Evolutionary conservation across 768 basidiomycete genomes (phyloP), one percentile per base, ranked within the genome.

Genomic region (Imleria badia): DNA sequence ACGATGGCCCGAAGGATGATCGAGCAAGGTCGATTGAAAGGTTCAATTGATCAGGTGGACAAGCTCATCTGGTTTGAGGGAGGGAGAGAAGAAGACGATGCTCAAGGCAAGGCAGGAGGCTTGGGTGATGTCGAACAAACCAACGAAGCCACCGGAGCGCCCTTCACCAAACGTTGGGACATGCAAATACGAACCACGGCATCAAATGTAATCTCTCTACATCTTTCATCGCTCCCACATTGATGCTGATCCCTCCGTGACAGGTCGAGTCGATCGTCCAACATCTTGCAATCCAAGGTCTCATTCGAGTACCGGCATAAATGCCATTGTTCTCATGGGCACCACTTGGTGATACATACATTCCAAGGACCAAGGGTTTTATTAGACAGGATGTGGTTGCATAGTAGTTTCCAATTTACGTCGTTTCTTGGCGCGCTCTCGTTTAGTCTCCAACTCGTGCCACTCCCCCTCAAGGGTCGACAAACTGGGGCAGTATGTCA

Each of bases 1-100:
- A 93, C 87, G 1, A 98, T 98, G 89, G 95, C 96, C 11, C 82
- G 96, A 48, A 91, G 90, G 68, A 99, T 99, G 97, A 97, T 99
- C 47, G 94, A 98, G 67, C 97, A 99, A 73, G 90, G 93, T 10
- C 87, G 97, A 51, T 74, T 98, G 56, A 86, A 91, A 58, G 97
- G 91, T 26, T 87, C 86, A 54, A 96, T 99, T 54, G 97, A 99
- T 68, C 97, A 99, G 68, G 94, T 98, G 14, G 92, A 96, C 55
- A 87, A 83, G 60, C 79, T 98, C 44, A 96, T 99, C 58, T 91
- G 89, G 81, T 99, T 99, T 57, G 94, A 98, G 62, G 87, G 82
- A 36, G 80, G 83, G 35, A 78, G 80, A 48, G 95, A 98, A 64
- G 94, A 94, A 56, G 92, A 95, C 54, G 88, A 91, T 58, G 91